These are phyloP conservation scores for Thermothielavioides terrestris DNA, from an alignment of 495 filamentous ascomycete genomes.

Conservation along the genomic window DNA sequence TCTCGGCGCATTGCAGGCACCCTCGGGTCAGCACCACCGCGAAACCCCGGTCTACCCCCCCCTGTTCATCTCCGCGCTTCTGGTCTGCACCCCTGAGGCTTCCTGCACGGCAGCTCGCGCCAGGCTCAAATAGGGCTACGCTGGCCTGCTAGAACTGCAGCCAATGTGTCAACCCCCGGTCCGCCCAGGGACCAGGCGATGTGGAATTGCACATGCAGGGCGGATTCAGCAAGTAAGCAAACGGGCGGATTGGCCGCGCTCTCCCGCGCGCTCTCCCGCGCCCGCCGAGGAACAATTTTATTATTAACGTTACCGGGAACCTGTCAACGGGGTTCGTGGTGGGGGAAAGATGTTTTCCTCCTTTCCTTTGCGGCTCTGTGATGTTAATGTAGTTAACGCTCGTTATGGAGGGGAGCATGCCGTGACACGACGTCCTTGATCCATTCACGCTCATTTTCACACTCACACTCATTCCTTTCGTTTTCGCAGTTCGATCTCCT, in stretches of 20 bases:
- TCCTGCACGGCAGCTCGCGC: no score
- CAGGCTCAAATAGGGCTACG: not conserved
- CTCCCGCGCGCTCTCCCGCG: no score
- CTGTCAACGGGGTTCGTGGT: not conserved
- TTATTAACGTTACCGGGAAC: not conserved
- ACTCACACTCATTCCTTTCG: not conserved
- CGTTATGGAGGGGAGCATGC: no score
- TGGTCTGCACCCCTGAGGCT: not conserved
- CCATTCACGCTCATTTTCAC: not conserved
- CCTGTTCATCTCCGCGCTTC: not conserved
- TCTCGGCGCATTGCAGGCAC: not conserved
- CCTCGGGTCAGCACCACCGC: constrained; percentile 1
- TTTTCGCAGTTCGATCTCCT: not conserved
- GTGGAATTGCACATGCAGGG: not conserved
- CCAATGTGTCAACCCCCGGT: constrained; percentile 7
- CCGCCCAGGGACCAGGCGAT: not conserved
- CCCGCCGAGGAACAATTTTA: not conserved
- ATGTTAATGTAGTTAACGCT: no score
- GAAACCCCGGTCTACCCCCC: not conserved
- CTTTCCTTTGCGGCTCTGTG: constrained; percentile 2
- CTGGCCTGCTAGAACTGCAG: not conserved
- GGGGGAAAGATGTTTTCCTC: no score
- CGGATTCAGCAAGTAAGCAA: not conserved
- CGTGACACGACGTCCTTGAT: constrained; percentile 2
- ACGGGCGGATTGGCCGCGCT: not conserved